Percentiles rank a stretch among this genome's conserved stretches.
Evolutionary conservation across 352 stramenopile genomes (phyloP).

Genomic region (Globisporangium perplexum): DNA sequence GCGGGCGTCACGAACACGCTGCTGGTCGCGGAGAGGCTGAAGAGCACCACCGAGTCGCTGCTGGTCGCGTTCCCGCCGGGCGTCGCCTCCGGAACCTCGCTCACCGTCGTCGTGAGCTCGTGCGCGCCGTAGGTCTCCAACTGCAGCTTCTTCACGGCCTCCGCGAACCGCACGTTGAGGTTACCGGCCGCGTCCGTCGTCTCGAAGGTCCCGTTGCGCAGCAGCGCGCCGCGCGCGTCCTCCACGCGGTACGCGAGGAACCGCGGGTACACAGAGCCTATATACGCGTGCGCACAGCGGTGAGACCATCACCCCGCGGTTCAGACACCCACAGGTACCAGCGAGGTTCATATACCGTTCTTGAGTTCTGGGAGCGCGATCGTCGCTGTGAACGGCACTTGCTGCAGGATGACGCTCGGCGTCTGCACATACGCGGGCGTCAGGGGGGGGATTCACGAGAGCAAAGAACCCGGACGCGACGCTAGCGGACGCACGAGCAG

Average conservation of each 20-base stretch:
- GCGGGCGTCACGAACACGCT: slow-evolving; percentile 58
- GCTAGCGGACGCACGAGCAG: slow-evolving; percentile 1
- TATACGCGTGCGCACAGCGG: background rate
- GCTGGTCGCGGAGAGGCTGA: slow-evolving; percentile 28
- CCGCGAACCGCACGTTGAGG: slow-evolving; percentile 36
- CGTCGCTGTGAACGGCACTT: slow-evolving; percentile 59
- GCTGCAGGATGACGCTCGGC: slow-evolving; percentile 63
- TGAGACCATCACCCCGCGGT: background rate
- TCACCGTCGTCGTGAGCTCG: slow-evolving; percentile 45
- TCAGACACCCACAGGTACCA: no score
- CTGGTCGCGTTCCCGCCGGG: slow-evolving; percentile 1
- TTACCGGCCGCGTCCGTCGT: slow-evolving; percentile 68
- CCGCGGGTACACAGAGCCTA: slow-evolving; percentile 69
- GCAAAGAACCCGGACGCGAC: background rate
- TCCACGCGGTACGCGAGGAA: slow-evolving; percentile 50
- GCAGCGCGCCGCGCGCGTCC: slow-evolving; percentile 34
- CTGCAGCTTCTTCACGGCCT: slow-evolving; percentile 38
- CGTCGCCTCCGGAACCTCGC: slow-evolving; percentile 2
- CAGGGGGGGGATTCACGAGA: background rate
- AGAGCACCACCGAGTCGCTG: slow-evolving; percentile 22
- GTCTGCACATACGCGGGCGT: slow-evolving; percentile 19
- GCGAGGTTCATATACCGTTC: slow-evolving; percentile 37
- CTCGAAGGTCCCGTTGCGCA: slow-evolving; percentile 57
- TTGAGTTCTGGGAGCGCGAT: slow-evolving; percentile 67
- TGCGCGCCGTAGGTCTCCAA: slow-evolving; percentile 37